A percentile compares a stretch with the other conserved stretches of the same genome.
These are phyloP conservation scores for Stellera chamaejasme DNA, from an alignment of 345 rosid species.

Conservation along the genomic window DNA sequence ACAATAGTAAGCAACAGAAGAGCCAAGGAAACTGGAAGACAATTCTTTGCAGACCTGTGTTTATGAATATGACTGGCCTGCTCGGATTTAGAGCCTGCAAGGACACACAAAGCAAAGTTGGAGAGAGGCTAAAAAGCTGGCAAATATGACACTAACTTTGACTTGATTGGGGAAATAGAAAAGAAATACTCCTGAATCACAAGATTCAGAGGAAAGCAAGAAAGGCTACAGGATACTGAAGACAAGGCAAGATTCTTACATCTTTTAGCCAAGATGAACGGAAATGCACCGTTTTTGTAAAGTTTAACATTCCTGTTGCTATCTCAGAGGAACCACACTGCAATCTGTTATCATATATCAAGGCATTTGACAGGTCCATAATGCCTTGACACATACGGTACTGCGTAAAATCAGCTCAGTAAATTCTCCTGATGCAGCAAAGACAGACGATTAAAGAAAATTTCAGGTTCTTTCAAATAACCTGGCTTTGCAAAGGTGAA, in stretches of 20 bases:
- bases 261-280: constrained; percentile 60
- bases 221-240: not conserved
- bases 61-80: constrained; percentile 57
- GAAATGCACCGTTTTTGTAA: constrained; percentile 29
- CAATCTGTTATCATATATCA: constrained; percentile 87
- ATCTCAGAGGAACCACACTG: constrained; percentile 82
- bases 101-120: constrained; percentile 11
- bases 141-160: no score
- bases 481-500: constrained; percentile 96
- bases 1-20: constrained; percentile 9
- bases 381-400: constrained; percentile 93
- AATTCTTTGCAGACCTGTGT: constrained; percentile 55
- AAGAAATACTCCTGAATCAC: not conserved
- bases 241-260: constrained; percentile 28
- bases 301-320: constrained; percentile 57
- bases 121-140: not conserved
- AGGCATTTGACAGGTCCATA: constrained; percentile 87
- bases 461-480: constrained; percentile 19
- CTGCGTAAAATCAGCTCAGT: constrained; percentile 36
- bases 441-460: constrained; percentile 6
- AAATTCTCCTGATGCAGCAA: constrained; percentile 11
- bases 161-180: no score
- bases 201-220: not conserved
- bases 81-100: constrained; percentile 70
- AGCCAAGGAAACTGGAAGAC: constrained; percentile 5